phyloP scores from a whole-genome alignment of 345 rosid species.

The Lumnitzera racemosa region DNA sequence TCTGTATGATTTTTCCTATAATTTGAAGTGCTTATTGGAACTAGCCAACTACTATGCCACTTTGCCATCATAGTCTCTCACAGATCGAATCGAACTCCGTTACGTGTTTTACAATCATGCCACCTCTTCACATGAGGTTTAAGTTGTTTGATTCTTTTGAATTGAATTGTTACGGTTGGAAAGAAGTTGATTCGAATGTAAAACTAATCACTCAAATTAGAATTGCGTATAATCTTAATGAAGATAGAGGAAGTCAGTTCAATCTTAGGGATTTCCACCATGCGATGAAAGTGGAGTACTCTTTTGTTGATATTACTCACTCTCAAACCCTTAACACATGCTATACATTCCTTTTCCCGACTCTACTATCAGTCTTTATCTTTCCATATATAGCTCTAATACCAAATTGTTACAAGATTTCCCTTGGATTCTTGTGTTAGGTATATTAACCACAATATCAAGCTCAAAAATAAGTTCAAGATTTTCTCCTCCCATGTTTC shows the following conservation, averaged over 20 bases:
- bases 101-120: constrained; percentile 41
- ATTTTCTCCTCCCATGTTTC: no score
- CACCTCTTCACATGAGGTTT: constrained; percentile 55
- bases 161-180: background rate
- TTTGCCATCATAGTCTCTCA: constrained; percentile 30
- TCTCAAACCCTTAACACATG: constrained; percentile 32
- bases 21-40: constrained; percentile 50
- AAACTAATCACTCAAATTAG: constrained; percentile 34
- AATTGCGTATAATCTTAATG: constrained; percentile 52
- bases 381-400: background rate
- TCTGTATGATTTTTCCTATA: background rate
- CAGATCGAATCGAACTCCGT: constrained; percentile 61
- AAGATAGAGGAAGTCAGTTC: constrained; percentile 24
- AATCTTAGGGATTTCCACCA: constrained; percentile 72
- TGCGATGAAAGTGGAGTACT: constrained; percentile 55
- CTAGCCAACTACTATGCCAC: constrained; percentile 61
- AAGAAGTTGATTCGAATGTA: constrained; percentile 2
- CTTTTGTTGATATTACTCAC: constrained; percentile 47
- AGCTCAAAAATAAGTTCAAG: no score
- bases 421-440: no score
- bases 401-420: no score
- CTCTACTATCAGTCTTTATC: background rate
- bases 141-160: background rate
- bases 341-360: constrained; percentile 18
- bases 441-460: no score